Evolutionary conservation across 768 basidiomycete species (phyloP).

Genomic region (Amanita fuliginea): DNA sequence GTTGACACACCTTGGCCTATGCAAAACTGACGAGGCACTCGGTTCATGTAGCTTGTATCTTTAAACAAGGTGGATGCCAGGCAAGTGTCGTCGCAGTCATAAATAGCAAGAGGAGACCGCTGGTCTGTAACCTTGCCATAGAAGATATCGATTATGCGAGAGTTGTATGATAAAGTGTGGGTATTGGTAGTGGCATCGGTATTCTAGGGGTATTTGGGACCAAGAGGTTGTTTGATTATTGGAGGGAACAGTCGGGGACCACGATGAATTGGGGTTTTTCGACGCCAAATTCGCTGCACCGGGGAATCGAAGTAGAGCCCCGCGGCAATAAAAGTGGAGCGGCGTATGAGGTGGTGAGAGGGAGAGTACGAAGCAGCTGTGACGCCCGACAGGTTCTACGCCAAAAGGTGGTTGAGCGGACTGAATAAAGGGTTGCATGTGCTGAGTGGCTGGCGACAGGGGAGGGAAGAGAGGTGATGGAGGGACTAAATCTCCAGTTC

Average conservation of each 20-base stretch:
- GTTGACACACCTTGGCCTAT: conserved; percentile 8
- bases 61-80: background rate
- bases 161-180: no score
- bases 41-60: background rate
- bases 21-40: conserved; percentile 1
- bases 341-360: conserved; percentile 59
- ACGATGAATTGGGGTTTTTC: conserved; percentile 42
- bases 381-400: conserved; percentile 56
- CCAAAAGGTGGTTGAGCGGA: conserved; percentile 2
- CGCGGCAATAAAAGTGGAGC: conserved; percentile 71
- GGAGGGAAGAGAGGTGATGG: conserved; percentile 36
- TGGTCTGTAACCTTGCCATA: background rate
- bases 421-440: background rate
- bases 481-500: conserved; percentile 35
- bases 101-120: background rate
- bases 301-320: conserved; percentile 61
- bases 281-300: conserved; percentile 45
- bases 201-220: background rate
- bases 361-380: conserved; percentile 64
- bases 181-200: background rate
- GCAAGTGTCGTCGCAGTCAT: background rate
- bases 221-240: conserved; percentile 8
- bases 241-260: conserved; percentile 25
- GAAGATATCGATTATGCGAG: no score
- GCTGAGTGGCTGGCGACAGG: background rate